These are phyloP conservation scores for Volvox carteri DNA, from an alignment of 163 green algal genomes.

Conservation along the genomic window DNA sequence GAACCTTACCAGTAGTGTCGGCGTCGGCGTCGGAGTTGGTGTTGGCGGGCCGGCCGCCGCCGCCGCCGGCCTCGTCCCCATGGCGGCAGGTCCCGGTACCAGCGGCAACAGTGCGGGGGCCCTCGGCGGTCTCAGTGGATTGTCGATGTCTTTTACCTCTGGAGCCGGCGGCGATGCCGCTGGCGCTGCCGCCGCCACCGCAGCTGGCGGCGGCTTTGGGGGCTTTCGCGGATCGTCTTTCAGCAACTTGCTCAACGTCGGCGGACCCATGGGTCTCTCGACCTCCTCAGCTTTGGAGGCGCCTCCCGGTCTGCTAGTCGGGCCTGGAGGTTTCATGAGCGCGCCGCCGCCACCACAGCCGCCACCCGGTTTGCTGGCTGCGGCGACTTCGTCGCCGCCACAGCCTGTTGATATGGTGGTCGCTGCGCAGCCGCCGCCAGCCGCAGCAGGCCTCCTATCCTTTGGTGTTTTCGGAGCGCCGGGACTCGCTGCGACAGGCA, in stretches of 20 bases:
- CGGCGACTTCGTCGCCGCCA: no score
- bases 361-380: no score
- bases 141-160: constrained; percentile 20
- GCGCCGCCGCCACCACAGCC: neutral
- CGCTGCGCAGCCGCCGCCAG: no score
- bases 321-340: neutral
- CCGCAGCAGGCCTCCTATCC: neutral
- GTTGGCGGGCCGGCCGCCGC: neutral
- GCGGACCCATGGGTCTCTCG: constrained; percentile 17
- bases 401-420: no score
- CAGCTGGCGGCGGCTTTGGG: neutral
- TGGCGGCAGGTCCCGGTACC: neutral
- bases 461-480: neutral
- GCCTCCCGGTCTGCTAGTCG: neutral
- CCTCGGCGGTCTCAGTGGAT: neutral
- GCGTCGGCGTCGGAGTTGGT: neutral
- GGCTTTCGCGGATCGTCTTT: constrained; percentile 35
- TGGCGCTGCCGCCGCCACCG: neutral
- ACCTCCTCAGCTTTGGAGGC: neutral
- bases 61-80: neutral
- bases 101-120: neutral
- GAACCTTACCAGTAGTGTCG: neutral
- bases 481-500: neutral
- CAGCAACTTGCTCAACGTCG: constrained; percentile 24
- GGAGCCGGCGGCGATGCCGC: neutral